phyloP scores from a whole-genome alignment of 2,329 filamentous ascomycete species.

The Aspergillus fischeri region DNA sequence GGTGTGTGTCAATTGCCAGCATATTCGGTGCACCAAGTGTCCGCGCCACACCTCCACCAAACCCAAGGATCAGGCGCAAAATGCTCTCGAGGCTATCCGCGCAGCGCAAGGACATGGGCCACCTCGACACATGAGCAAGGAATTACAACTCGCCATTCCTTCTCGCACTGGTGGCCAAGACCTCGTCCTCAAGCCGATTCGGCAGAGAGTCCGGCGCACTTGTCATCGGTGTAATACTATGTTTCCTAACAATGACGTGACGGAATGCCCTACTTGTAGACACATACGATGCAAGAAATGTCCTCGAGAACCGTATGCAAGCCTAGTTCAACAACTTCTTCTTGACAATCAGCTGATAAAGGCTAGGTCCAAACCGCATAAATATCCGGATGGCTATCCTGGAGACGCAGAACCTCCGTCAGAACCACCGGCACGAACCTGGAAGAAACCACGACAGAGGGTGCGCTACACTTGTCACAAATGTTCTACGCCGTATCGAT shows the following conservation, averaged over 20 bases:
- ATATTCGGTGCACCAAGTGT: constrained; percentile 77
- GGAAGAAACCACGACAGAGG: constrained; percentile 33
- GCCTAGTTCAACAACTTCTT: background rate
- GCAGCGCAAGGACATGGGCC: constrained; percentile 9
- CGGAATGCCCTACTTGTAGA: constrained; percentile 63
- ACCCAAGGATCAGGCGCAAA: constrained; percentile 55
- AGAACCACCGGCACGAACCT: constrained; percentile 33
- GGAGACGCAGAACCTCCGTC: constrained; percentile 38
- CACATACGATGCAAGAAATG: constrained; percentile 77
- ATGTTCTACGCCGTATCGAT: constrained; percentile 32
- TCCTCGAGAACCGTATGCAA: constrained; percentile 70
- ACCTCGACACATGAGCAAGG: constrained; percentile 43
- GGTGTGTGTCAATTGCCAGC: constrained; percentile 71
- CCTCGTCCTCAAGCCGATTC: constrained; percentile 65
- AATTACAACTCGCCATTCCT: constrained; percentile 46
- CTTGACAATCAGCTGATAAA: constrained; percentile 4
- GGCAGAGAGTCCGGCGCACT: constrained; percentile 67
- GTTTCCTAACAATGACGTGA: constrained; percentile 54
- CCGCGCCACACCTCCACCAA: constrained; percentile 67
- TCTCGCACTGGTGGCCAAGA: constrained; percentile 66
- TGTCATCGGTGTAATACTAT: constrained; percentile 70
- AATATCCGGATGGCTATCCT: constrained; percentile 44
- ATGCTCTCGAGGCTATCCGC: constrained; percentile 16
- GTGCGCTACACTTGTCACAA: constrained; percentile 42
- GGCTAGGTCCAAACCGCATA: constrained; percentile 36